Percentiles rank a stretch among this genome's conserved stretches.
Evolutionary conservation across 495 filamentous ascomycete species (phyloP).

Genomic region (Umbilicaria muhlenbergii): DNA sequence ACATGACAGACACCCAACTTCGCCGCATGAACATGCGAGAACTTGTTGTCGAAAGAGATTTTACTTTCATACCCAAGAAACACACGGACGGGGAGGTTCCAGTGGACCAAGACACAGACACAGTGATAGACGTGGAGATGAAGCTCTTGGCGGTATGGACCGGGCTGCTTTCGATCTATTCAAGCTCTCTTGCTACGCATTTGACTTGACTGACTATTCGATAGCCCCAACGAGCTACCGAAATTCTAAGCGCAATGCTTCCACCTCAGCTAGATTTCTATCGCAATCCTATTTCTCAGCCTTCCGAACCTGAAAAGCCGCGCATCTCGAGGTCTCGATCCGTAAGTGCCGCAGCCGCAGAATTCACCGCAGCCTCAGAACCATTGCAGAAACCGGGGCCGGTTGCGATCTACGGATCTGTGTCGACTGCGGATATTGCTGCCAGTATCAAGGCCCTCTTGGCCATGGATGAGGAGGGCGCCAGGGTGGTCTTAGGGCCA

Average conservation of each 20-base stretch:
- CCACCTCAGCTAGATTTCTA: slow-evolving; percentile 35
- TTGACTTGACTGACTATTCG: slow-evolving; percentile 1
- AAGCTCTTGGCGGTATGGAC: slow-evolving; percentile 16
- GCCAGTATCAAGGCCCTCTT: slow-evolving; percentile 29
- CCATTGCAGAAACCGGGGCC: slow-evolving; percentile 8
- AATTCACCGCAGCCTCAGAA: slow-evolving; percentile 12
- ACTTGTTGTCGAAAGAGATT: slow-evolving; percentile 30
- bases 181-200: background rate
- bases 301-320: background rate
- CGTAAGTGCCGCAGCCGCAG: slow-evolving; percentile 8
- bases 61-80: slow-evolving; percentile 19
- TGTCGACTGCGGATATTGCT: slow-evolving; percentile 36
- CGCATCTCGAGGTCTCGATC: background rate
- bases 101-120: slow-evolving; percentile 3
- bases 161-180: background rate
- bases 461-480: slow-evolving; percentile 29
- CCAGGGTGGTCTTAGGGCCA: slow-evolving; percentile 29
- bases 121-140: slow-evolving; percentile 7
- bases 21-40: slow-evolving; percentile 26
- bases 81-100: background rate
- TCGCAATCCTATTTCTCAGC: slow-evolving; percentile 25
- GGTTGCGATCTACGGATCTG: slow-evolving; percentile 37
- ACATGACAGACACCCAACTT: slow-evolving; percentile 28
- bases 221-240: slow-evolving; percentile 30
- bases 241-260: slow-evolving; percentile 30